Conservation (phyloP, 768 basidiomycete species). For the Psilocybe tampanensis region DNA sequence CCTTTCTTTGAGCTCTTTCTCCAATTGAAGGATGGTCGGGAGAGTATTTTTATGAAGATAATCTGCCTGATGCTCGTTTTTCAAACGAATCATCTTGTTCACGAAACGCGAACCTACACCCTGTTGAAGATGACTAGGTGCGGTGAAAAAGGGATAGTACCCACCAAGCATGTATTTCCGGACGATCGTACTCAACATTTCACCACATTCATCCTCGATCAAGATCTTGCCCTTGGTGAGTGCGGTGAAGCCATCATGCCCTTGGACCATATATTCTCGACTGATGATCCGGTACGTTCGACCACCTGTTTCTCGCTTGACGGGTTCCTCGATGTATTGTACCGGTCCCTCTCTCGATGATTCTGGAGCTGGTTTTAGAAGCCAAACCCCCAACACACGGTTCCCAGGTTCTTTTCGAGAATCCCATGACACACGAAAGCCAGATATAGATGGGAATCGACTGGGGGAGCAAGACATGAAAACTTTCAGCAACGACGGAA, state of each 20-base stretch:
- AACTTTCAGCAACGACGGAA: neutral
- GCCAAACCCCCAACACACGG: conserved; percentile 75
- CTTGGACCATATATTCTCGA: conserved; percentile 83
- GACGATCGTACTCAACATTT: conserved; percentile 77
- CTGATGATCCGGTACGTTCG: conserved; percentile 80
- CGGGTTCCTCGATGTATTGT: conserved; percentile 50
- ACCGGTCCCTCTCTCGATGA: conserved; percentile 24
- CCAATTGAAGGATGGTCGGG: conserved; percentile 14
- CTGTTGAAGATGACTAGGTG: neutral
- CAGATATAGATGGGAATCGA: conserved; percentile 87
- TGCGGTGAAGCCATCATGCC: conserved; percentile 80
- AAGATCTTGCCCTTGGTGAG: conserved; percentile 68
- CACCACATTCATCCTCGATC: conserved; percentile 83
- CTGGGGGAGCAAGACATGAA: conserved; percentile 35
- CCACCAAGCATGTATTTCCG: conserved; percentile 83
- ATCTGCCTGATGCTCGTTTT: conserved; percentile 29
- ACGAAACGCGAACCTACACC: conserved; percentile 71
- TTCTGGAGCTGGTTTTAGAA: conserved; percentile 41
- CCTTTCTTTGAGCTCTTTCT: conserved; percentile 9
- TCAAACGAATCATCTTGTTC: conserved; percentile 56
- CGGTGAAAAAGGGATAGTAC: conserved; percentile 2
- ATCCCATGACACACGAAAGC: conserved; percentile 86
- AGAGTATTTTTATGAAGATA: conserved; percentile 46
- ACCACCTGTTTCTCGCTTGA: conserved; percentile 54
- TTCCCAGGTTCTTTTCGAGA: conserved; percentile 70